Base-by-base conservation (phyloP, 139 green algal genomes). In the Raphidocelis subcapitata region DNA sequence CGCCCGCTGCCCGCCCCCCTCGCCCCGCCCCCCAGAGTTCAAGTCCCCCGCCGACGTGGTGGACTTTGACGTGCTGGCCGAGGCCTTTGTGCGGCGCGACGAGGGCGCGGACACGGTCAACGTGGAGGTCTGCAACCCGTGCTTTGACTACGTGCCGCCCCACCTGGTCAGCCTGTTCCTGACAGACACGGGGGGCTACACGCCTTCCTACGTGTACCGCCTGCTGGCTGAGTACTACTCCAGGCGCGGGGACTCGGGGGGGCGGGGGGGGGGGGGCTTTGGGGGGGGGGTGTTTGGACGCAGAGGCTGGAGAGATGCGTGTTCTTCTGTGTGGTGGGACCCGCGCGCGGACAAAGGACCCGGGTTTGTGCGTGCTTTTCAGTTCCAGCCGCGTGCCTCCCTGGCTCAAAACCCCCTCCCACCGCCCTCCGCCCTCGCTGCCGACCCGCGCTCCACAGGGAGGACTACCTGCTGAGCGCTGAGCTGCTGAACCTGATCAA, bases 81-180 rank as follows among this genome's bases (percentile, higher is more conserved):
- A 93, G 69, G 78, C 72, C 21, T 84, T 88, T 63, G 35, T 47
- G 24, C n/a, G 62, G 3, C 47, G 62, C 24, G 65, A 73, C 20
- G 65, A 74, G 37, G 59, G 41, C 3, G 26, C 65, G 63, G 18
- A 44, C 1, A 24, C 29, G n/a, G 55, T 74, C 5, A 85, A 81
- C 35, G 75, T 97, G 35, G 86, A 96, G 51, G 88, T 97, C 28
- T 78, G 86, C 62, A 98, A 97, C 66, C 95, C 95, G 0, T 67
- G 74, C 5, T 97, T 92, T 67, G 95, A 99, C 70, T 99, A 98
- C 79, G 89, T 99, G 32, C 90, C 96, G 24, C 94, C 95, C 3
- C 82, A 97, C 64, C 82, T 98, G 2, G 91, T 97, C 81, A 89
- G 64, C 64, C 80, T 99, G 26, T 95, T 98, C 76, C 81, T 98